Percentiles rank a stretch among this genome's conserved stretches.
These are phyloP conservation scores for Backusella tuberculispora DNA, from an alignment of 192 early-diverging fungal species.

Conservation along the genomic window DNA sequence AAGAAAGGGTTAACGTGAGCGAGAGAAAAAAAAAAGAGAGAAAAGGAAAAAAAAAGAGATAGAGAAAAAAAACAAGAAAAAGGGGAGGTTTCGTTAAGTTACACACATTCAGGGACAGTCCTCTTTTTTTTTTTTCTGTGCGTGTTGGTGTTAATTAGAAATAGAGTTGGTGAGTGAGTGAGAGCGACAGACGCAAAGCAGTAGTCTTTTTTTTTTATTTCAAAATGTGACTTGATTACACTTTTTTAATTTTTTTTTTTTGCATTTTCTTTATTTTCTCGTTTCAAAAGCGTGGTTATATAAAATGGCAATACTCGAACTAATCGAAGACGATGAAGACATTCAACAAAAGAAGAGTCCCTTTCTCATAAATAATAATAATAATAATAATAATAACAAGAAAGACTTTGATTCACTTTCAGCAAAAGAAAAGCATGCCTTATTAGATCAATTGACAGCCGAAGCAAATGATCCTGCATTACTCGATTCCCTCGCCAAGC, in stretches of 20 bases:
- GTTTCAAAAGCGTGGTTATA: neutral
- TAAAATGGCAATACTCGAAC: slow-evolving; percentile 18
- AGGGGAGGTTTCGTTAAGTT: neutral
- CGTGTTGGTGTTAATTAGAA: neutral
- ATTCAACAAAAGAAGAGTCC: neutral
- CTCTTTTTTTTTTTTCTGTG: neutral
- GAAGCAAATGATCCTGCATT: slow-evolving; percentile 26
- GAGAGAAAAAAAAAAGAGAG: neutral
- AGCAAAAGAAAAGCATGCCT: slow-evolving; percentile 12
- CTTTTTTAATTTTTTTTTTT: neutral
- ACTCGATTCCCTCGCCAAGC: neutral
- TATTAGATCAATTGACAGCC: slow-evolving; percentile 17
- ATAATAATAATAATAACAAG: neutral
- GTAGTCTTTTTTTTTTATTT: neutral
- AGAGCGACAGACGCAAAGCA: neutral
- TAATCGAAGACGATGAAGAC: slow-evolving; percentile 4
- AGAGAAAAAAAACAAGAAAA: neutral
- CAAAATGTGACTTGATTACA: neutral
- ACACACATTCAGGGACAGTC: neutral
- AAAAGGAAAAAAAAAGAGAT: neutral
- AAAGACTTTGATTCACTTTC: neutral
- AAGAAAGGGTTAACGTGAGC: neutral
- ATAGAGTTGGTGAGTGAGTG: neutral
- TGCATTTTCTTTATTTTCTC: neutral
- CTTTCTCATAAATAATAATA: neutral